phyloP scores from a whole-genome alignment of 345 rosid species.

The Aegle marmelos region DNA sequence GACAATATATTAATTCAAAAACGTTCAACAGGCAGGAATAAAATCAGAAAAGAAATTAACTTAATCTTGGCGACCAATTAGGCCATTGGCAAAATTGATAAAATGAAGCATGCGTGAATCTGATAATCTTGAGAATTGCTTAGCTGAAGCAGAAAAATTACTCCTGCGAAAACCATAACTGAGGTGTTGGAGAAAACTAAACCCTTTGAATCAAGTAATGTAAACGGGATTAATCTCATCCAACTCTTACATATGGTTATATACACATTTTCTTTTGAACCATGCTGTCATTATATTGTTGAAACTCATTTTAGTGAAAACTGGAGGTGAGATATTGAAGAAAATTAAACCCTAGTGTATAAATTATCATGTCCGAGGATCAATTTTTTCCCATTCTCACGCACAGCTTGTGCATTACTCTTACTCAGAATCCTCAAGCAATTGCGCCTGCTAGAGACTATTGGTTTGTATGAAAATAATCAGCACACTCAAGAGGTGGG shows the following conservation, averaged over 20 bases:
- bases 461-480: not conserved
- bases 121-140: not conserved
- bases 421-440: not conserved
- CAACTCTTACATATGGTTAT: not conserved
- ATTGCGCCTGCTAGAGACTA: not conserved
- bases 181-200: constrained; percentile 8
- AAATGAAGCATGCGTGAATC: not conserved
- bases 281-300: not conserved
- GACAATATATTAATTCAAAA: not conserved
- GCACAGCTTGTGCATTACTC: not conserved
- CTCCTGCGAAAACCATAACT: not conserved
- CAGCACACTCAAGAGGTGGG: not conserved
- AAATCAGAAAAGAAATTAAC: not conserved
- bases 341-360: not conserved
- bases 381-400: constrained; percentile 2
- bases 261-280: not conserved
- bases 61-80: too few relatives aligned
- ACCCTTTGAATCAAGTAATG: not conserved
- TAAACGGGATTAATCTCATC: not conserved
- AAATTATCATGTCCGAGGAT: not conserved
- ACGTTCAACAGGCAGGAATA: not conserved
- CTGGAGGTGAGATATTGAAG: not conserved
- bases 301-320: not conserved
- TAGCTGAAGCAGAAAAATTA: not conserved
- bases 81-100: too few relatives aligned